These are phyloP conservation scores for Epichloe scottii DNA, from an alignment of 2,329 filamentous ascomycete genomes.

Conservation along the genomic window DNA sequence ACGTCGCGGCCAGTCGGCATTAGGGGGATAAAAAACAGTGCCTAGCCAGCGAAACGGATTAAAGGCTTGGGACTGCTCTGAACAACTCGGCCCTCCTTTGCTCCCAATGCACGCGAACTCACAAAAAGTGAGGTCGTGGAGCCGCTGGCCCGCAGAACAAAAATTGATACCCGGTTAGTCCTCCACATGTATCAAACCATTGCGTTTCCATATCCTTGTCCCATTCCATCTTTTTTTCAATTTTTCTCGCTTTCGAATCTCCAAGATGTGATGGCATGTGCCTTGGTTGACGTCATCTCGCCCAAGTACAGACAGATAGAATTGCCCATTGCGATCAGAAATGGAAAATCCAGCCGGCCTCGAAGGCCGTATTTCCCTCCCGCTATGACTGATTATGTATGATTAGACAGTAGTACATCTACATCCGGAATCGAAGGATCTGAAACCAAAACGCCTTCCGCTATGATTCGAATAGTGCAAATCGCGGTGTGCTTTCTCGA, in stretches of 20 bases:
- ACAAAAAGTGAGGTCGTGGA: not conserved
- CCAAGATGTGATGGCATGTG: constrained; percentile 18
- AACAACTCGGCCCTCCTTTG: not conserved
- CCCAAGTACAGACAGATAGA: constrained; percentile 4
- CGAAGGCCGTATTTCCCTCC: not conserved
- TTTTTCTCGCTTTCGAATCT: constrained; percentile 17
- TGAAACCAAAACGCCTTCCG: constrained; percentile 44
- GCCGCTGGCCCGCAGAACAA: constrained; percentile 8
- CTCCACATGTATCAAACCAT: constrained; percentile 5
- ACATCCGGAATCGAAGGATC: constrained; percentile 34
- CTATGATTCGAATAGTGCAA: constrained; percentile 34
- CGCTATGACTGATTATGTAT: constrained; percentile 28
- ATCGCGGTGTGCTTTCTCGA: constrained; percentile 21
- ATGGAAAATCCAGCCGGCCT: constrained; percentile 3
- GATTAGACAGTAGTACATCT: constrained; percentile 41
- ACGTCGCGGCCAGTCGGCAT: not conserved
- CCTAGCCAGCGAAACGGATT: constrained; percentile 2
- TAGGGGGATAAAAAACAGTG: not conserved
- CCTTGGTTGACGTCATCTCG: constrained; percentile 13
- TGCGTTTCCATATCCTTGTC: constrained; percentile 6
- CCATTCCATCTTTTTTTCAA: constrained; percentile 16
- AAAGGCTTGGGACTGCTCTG: not conserved
- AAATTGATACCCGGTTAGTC: constrained; percentile 12
- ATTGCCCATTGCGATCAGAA: constrained; percentile 6
- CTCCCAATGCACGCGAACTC: not conserved